Evolutionary conservation across 2,329 filamentous ascomycete genomes (phyloP).

Genomic region (Metarhizium robertsii): DNA sequence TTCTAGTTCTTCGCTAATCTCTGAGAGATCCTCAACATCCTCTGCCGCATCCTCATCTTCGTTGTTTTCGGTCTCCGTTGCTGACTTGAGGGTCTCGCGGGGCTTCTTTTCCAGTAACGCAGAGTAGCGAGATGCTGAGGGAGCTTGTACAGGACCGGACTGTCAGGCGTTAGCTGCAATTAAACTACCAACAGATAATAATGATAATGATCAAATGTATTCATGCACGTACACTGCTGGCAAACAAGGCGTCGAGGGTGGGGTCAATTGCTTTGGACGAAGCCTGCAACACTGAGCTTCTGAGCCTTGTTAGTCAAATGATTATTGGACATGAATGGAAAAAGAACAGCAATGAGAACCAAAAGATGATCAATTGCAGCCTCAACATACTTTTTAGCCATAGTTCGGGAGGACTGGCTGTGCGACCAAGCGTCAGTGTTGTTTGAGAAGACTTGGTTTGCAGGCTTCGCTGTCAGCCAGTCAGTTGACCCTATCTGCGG

Average conservation of each 20-base stretch:
- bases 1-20: conserved; percentile 16
- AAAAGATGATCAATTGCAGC: neutral
- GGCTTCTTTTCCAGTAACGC: conserved; percentile 25
- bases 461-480: too few relatives aligned
- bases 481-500: neutral
- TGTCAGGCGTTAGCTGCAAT: conserved; percentile 15
- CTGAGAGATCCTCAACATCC: conserved; percentile 22
- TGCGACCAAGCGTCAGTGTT: neutral
- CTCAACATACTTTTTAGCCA: conserved; percentile 15
- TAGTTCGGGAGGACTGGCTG: conserved; percentile 1
- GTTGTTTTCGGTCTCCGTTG: conserved; percentile 13
- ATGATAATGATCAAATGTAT: neutral
- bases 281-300: conserved; percentile 27
- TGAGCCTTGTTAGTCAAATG: conserved; percentile 10
- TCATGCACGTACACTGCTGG: conserved; percentile 55
- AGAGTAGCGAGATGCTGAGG: conserved; percentile 35
- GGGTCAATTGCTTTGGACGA: conserved; percentile 55
- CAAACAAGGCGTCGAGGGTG: conserved; percentile 59
- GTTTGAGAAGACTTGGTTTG: too few relatives aligned
- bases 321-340: conserved; percentile 6
- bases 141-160: conserved; percentile 42
- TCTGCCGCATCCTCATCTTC: conserved; percentile 16
- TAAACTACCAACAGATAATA: neutral
- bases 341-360: neutral
- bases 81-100: conserved; percentile 11